Base-by-base conservation (phyloP, 352 stramenopile genomes). In the Globisporangium mamillatum region DNA sequence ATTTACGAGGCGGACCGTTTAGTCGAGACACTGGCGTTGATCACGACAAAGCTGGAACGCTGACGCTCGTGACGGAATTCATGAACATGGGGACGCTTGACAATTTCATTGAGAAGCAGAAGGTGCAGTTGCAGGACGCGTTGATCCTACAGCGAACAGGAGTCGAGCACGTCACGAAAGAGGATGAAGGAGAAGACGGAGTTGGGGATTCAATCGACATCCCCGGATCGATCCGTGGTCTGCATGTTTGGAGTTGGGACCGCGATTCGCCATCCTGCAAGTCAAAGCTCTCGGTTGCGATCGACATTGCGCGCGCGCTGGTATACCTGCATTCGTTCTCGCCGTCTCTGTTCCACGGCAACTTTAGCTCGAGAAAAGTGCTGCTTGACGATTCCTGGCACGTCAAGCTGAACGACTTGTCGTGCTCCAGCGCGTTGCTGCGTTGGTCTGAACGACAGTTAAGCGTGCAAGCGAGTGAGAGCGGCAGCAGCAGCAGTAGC, bases 301-400 rank as follows among this genome's bases (percentile, higher is more conserved):
- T 79, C 16, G 76, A 85, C 16, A 70, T 87, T 3, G 73, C 75
- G 1, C 63, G 76, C 2, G 78, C 71, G 1, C 66, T 86, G 10
- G 66, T 77, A 27, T 84, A 89, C n/a, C 46, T 89, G 55, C 80
- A 89, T 46, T 81, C 78, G 20, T 72, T 82, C 41, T 70, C 69
- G 0, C 75, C 64, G 25, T 66, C 74, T 46, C 60, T 85, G 2
- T 74, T 82, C 29, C 76, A 89, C 48, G 72, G 75, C 27, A 80
- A 82, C 34, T 61, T 89, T 18, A 82, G 79, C 29, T 80, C 79
- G 1, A 64, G 77, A 0, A 83, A 81, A 55, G 65, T 89, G 29
- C 74, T 84, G 38, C 52, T 89, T 9, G 68, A 80, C 12, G 71
- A 53, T 4, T 53, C 73, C 20, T 84, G 78, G 71, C 70, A 71